phyloP scores from a whole-genome alignment of 345 rosid genomes.

The Capsella bursapastoris region DNA sequence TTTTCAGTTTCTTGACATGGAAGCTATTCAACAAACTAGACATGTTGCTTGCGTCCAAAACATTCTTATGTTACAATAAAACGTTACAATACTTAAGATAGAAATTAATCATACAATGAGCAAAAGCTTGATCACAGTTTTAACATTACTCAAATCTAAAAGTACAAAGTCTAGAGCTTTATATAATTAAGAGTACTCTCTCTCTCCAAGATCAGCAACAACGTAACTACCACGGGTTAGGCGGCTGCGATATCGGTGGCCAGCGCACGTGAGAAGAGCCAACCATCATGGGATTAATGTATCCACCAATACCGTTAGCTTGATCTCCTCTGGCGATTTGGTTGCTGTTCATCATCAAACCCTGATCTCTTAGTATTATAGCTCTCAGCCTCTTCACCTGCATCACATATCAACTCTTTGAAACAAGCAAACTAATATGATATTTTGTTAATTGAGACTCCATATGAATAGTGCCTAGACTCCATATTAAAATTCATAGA shows the following conservation, averaged over 20 bases:
- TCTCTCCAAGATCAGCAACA: not conserved
- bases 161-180: not conserved
- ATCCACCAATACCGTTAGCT: not conserved
- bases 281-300: not conserved
- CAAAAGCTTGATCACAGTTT: not conserved
- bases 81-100: not conserved
- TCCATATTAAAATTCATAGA: too few species aligned
- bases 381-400: conserved; percentile 29
- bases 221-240: not conserved
- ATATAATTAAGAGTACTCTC: not conserved
- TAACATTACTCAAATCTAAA: not conserved
- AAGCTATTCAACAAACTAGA: not conserved
- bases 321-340: not conserved
- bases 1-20: not conserved
- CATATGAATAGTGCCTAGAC: conserved; percentile 27
- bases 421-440: too few species aligned
- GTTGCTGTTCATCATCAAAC: conserved; percentile 9
- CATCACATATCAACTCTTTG: not conserved
- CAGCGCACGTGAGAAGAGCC: conserved; percentile 2
- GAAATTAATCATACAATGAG: not conserved
- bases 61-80: not conserved
- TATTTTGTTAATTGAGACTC: not conserved
- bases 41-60: not conserved
- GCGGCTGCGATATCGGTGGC: not conserved
- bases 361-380: conserved; percentile 11